Evolutionary conservation across 495 filamentous ascomycete genomes (phyloP), one percentile per base, ranked within the genome.

Genomic region (Aspergillus bertholletiae): DNA sequence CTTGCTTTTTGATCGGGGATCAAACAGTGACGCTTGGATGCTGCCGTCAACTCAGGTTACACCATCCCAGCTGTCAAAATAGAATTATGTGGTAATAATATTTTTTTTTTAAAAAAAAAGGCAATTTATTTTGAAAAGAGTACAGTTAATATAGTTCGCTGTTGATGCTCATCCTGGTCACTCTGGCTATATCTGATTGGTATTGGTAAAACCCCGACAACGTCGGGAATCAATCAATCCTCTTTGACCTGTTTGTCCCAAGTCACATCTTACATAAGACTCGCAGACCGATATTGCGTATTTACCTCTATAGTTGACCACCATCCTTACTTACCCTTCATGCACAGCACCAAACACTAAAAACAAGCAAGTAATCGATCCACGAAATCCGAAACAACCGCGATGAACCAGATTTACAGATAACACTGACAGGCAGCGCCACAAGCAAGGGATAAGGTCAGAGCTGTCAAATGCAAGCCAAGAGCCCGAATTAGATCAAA

Each of bases 401-500:
- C 34, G 46, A 49, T 37, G 30, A 37, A 49, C 46, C n/a, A 22
- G 21, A 45, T n/a, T 30, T 47, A 49, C 34, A 24, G 46, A 49
- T 49, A 49, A 49, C 55, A 47, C 46, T 55, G 35, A 49, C 53
- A 49, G 35, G 20, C 43, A 35, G 35, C 35, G 50, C 46, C 50
- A 50, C 51, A 49, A 17, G 56, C 56, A 59, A 59, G 56, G 56
- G 56, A 44, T 30, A 32, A 11, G n/a, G 34, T 22, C 47, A 49
- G 56, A 59, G 56, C 56, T 59, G 56, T 59, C 56, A 59, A 39
- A 55, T 40, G 23, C 22, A 35, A 34, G 35, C 46, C 44, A 32
- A 49, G 28, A 37, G 11, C n/a, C 28, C 46, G 34, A 49, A 49
- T 22, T 18, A 35, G 18, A 43, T 43, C 39, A 43, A 43, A 43